Percentiles rank a stretch among this genome's conserved stretches.
These are phyloP conservation scores for Globisporangium canariense DNA, from an alignment of 352 stramenopile species.

Conservation along the genomic window DNA sequence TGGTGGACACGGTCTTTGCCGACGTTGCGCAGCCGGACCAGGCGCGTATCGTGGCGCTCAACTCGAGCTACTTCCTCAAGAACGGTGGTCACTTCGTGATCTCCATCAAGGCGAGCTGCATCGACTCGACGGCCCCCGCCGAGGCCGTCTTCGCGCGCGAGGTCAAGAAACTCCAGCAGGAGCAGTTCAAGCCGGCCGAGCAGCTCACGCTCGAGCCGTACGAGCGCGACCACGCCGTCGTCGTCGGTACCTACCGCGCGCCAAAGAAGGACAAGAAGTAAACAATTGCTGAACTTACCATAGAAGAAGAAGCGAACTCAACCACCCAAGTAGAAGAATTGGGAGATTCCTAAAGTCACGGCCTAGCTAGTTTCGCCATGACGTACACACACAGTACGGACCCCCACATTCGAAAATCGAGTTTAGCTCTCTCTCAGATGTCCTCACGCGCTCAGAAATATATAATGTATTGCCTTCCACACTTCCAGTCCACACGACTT, in stretches of 20 bases:
- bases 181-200: conserved; percentile 99
- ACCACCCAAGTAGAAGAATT: conserved; percentile 9
- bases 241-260: conserved; percentile 96
- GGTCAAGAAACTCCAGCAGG: conserved; percentile 97
- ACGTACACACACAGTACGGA: not conserved
- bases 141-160: conserved; percentile 97
- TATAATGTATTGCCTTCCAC: conserved; percentile 10
- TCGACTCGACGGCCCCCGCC: conserved; percentile 97
- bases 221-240: conserved; percentile 98
- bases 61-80: conserved; percentile 99
- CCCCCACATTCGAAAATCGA: conserved; percentile 5
- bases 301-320: not conserved
- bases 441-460: conserved; percentile 4
- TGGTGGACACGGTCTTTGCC: conserved; percentile 99
- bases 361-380: not conserved
- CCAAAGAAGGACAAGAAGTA: conserved; percentile 93
- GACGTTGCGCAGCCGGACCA: conserved; percentile 99
- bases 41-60: conserved; percentile 98
- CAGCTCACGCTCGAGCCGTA: conserved; percentile 99
- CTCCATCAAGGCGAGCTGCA: conserved; percentile 99
- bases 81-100: conserved; percentile 99
- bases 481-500: not conserved
- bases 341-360: not conserved
- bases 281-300: conserved; percentile 4
- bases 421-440: conserved; percentile 1